These are phyloP conservation scores for Cyberlindnera suaveolens DNA, from an alignment of 805 yeast species.

Conservation along the genomic window DNA sequence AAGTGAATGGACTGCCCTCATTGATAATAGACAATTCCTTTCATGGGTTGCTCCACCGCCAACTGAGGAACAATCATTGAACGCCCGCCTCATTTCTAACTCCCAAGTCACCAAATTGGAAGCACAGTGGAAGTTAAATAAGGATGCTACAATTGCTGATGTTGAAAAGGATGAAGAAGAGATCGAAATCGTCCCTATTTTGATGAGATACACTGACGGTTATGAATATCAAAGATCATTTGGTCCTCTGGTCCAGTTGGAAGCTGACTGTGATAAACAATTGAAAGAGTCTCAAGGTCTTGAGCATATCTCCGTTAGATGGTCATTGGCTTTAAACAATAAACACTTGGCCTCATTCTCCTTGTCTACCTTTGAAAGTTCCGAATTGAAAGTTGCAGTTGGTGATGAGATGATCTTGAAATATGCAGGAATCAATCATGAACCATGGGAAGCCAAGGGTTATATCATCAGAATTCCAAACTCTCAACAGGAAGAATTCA, in stretches of 20 bases:
- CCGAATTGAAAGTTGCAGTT: slow-evolving; percentile 63
- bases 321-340: slow-evolving; percentile 66
- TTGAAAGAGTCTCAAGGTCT: slow-evolving; percentile 73
- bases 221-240: slow-evolving; percentile 79
- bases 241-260: slow-evolving; percentile 77
- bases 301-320: slow-evolving; percentile 62
- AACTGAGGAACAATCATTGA: slow-evolving; percentile 51
- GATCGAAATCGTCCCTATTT: slow-evolving; percentile 56
- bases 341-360: slow-evolving; percentile 64
- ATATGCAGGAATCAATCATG: slow-evolving; percentile 49
- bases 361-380: slow-evolving; percentile 59
- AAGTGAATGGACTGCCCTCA: slow-evolving; percentile 78
- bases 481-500: slow-evolving; percentile 57
- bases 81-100: slow-evolving; percentile 49
- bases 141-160: slow-evolving; percentile 67
- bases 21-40: slow-evolving; percentile 70
- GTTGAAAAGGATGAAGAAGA: slow-evolving; percentile 47
- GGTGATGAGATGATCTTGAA: slow-evolving; percentile 78
- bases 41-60: slow-evolving; percentile 80
- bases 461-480: slow-evolving; percentile 67
- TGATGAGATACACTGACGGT: slow-evolving; percentile 75
- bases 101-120: slow-evolving; percentile 69
- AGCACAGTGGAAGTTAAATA: slow-evolving; percentile 72
- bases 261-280: slow-evolving; percentile 72
- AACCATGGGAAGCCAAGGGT: slow-evolving; percentile 71